Base-by-base conservation (phyloP, 2,329 filamentous ascomycete species). In the Phaeosphaeriaceae sp. region DNA sequence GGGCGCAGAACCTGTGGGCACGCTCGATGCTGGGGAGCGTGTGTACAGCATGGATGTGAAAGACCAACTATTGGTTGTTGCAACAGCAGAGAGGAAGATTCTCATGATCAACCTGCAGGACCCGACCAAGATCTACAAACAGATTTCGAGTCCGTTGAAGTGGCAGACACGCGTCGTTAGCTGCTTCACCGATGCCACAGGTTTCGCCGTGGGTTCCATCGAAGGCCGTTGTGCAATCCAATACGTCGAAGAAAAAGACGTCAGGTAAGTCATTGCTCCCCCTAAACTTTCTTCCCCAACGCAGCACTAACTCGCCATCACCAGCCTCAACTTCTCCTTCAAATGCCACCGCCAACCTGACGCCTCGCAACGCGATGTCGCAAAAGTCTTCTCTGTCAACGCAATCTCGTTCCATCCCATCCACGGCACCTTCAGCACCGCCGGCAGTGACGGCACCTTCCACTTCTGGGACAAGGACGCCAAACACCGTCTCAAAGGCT, bases 151-250 rank as follows among this genome's bases (percentile, higher is more conserved):
- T 68, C 94, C 94, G 3, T 83, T 99, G 36, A 99, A 99, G 78
- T 99, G 92, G 91, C 94, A 99, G 81, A 99, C 94, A 1, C 83
- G 93, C 50, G 91, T 95, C 11, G 90, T 97, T 42, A 94, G 89
- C 77, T 97, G 93, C 79, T 99, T 99, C 73, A 86, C 87, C 12
- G 93, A 99, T 71, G 89, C 91, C 6, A 87, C 86, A 0, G 94
- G 94, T 5, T 99, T 96, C 68, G 94, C 94, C 1, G 90, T 99
- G 42, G 94, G 94, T 46, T 96, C 90, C 70, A 96, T 99, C 65
- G 94, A 99, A 74, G 94, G 94, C 23, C 88, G 94, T 47, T 99
- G 94, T 73, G 94, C 94, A 1, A 99, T 99, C 57, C 94, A 99
- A 72, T 97, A 99, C 66, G 91, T 97, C 29, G 93, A 99, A 67